Evolutionary conservation across 2,329 filamentous ascomycete species (phyloP).

Genomic region (Aspergillus jensenii): DNA sequence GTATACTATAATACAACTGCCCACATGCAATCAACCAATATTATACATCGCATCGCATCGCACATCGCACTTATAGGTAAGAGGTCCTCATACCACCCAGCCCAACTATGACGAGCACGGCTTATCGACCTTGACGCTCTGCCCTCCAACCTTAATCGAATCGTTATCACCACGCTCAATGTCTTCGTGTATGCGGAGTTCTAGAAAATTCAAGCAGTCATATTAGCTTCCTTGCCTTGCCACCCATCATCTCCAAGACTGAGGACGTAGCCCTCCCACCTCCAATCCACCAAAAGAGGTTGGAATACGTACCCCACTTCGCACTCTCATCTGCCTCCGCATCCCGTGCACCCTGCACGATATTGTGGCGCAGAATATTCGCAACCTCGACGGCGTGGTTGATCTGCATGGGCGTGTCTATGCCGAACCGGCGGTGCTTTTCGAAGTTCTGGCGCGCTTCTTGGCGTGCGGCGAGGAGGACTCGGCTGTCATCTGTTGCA

Average conservation of each 20-base stretch:
- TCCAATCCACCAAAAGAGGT: not conserved
- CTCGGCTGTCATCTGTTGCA: conserved; percentile 60
- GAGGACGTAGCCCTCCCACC: not conserved
- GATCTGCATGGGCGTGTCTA: conserved; percentile 64
- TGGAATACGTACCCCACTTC: conserved; percentile 35
- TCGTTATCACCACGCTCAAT: conserved; percentile 95
- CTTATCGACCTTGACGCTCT: conserved; percentile 43
- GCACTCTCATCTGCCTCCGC: conserved; percentile 28
- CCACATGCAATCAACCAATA: conserved; percentile 3
- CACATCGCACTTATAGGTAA: not conserved
- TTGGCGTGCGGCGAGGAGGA: conserved; percentile 68
- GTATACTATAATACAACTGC: conserved; percentile 40
- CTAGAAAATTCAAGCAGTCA: conserved; percentile 47
- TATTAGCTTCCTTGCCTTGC: not conserved
- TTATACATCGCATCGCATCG: not conserved
- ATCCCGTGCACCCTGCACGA: conserved; percentile 73
- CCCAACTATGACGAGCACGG: conserved; percentile 37
- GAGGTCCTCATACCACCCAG: not conserved
- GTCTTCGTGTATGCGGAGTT: conserved; percentile 82
- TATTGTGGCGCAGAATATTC: conserved; percentile 73
- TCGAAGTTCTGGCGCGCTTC: conserved; percentile 76
- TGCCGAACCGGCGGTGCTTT: conserved; percentile 60
- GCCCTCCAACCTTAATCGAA: conserved; percentile 66
- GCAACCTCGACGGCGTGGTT: conserved; percentile 81
- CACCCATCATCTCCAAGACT: not conserved